Conservation (phyloP, 176 grass and related monocot species). For the Carex littledalei region DNA sequence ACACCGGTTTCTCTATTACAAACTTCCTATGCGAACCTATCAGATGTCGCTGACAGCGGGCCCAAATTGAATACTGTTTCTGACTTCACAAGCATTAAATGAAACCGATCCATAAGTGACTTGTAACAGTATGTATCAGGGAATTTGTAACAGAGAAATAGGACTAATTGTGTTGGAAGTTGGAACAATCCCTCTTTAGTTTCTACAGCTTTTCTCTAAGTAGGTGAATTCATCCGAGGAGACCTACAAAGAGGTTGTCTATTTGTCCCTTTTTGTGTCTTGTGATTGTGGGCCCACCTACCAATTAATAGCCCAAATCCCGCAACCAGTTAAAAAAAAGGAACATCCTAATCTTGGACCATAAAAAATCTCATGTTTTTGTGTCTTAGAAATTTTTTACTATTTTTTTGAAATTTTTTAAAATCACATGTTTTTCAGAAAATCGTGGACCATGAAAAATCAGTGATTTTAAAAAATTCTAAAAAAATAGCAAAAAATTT, state of each 20-base stretch:
- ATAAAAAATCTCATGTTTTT: no score
- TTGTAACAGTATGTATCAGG: not conserved
- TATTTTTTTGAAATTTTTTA: no score
- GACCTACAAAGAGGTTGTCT: not conserved
- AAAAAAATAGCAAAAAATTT: no score
- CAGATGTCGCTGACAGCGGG: not conserved
- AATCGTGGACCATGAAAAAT: no score
- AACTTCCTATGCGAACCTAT: not conserved
- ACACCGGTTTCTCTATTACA: not conserved
- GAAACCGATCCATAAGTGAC: not conserved
- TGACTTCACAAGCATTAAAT: not conserved
- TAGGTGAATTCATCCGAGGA: conserved; percentile 13
- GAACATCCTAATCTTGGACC: no score
- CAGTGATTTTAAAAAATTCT: no score
- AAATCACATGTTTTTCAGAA: no score
- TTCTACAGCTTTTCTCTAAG: conserved; percentile 2
- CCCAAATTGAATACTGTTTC: not conserved
- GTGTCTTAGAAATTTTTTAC: no score
- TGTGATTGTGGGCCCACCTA: not conserved
- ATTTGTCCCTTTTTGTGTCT: conserved; percentile 18
- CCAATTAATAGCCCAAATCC: not conserved
- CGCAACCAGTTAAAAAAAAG: not conserved
- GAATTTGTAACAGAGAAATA: not conserved
- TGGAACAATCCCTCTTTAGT: not conserved
- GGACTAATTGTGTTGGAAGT: no score